These are phyloP conservation scores for Chrysosphaeria jannelii DNA, from an alignment of 2,329 filamentous ascomycete genomes.

Conservation along the genomic window DNA sequence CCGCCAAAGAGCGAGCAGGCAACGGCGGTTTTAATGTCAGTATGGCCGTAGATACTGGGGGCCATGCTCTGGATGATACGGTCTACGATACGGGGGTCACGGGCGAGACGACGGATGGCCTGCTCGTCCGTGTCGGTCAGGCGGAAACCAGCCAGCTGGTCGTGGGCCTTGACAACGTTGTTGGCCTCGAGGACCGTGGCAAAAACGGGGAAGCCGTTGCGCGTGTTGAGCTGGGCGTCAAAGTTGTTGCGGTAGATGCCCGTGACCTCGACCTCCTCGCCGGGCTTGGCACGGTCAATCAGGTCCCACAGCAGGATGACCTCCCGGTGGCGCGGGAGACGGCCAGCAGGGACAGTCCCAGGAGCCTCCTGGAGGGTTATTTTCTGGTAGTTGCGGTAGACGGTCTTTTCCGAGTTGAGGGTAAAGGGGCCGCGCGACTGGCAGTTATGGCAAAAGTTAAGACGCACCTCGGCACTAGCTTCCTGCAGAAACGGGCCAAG, in stretches of 20 bases:
- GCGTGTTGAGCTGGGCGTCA: slow-evolving; percentile 89
- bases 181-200: slow-evolving; percentile 94
- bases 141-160: slow-evolving; percentile 87
- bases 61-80: slow-evolving; percentile 83
- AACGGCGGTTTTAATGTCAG: slow-evolving; percentile 88
- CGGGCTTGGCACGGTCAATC: slow-evolving; percentile 87
- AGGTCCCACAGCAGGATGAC: slow-evolving; percentile 91
- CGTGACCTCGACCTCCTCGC: slow-evolving; percentile 90
- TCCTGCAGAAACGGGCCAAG: slow-evolving; percentile 94
- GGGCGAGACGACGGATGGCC: slow-evolving; percentile 59
- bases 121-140: slow-evolving; percentile 88
- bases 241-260: slow-evolving; percentile 97
- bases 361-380: slow-evolving; percentile 90
- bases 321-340: slow-evolving; percentile 73
- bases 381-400: slow-evolving; percentile 97
- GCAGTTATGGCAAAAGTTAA: slow-evolving; percentile 88
- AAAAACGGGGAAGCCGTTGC: slow-evolving; percentile 95
- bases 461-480: slow-evolving; percentile 83
- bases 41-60: slow-evolving; percentile 89
- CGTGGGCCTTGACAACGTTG: slow-evolving; percentile 86
- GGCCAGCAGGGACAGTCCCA: slow-evolving; percentile 83
- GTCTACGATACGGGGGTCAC: slow-evolving; percentile 74
- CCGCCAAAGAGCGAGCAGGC: slow-evolving; percentile 85
- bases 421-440: slow-evolving; percentile 87
- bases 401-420: slow-evolving; percentile 86